Evolutionary conservation across 306 rosid genomes (phyloP).

Genomic region (Dryas drummondii): DNA sequence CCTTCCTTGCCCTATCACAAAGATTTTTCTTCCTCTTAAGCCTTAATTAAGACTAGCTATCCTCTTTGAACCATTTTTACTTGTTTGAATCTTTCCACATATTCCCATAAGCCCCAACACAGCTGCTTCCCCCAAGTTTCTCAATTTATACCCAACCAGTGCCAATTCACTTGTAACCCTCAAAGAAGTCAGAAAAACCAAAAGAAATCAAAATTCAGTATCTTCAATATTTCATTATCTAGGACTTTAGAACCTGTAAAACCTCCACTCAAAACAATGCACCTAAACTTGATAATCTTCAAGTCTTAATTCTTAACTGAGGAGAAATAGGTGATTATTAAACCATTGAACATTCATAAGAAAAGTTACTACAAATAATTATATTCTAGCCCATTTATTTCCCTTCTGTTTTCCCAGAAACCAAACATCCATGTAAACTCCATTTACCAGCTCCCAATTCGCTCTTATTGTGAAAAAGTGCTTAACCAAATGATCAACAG

Average conservation of each 20-base stretch:
- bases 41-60: background rate
- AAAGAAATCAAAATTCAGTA: background rate
- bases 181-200: background rate
- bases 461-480: conserved; percentile 3
- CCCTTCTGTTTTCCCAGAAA: background rate
- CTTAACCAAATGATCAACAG: background rate
- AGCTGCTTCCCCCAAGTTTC: background rate
- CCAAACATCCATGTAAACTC: background rate
- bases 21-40: background rate
- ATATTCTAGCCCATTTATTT: background rate
- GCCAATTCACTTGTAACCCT: background rate
- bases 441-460: conserved; percentile 4
- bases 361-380: background rate
- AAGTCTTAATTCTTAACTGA: background rate
- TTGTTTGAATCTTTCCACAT: background rate
- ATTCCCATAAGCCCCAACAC: background rate
- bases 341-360: background rate
- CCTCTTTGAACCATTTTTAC: background rate
- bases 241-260: background rate
- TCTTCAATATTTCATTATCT: background rate
- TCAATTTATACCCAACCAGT: background rate
- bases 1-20: background rate
- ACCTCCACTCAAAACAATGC: background rate
- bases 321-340: background rate
- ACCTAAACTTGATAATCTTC: background rate